Percentiles rank a stretch among this genome's conserved stretches.
phyloP scores from a whole-genome alignment of 1,139 yeast species.

The Pneumocystis murina region DNA sequence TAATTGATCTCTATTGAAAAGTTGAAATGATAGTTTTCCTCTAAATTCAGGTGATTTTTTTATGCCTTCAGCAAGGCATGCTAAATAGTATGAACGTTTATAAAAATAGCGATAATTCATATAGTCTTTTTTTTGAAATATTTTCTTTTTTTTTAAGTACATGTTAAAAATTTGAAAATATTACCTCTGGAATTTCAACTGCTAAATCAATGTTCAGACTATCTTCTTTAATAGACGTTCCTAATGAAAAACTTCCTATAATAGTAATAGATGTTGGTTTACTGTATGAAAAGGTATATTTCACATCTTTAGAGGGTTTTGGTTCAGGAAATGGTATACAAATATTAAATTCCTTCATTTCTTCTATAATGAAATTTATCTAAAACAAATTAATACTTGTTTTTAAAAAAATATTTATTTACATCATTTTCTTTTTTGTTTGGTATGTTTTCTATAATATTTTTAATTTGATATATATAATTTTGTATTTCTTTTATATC shows the following conservation, averaged over 20 bases:
- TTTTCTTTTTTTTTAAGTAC: slow-evolving; percentile 16
- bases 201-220: slow-evolving; percentile 63
- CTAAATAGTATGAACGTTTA: slow-evolving; percentile 76
- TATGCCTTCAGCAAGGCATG: slow-evolving; percentile 48
- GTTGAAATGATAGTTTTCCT: not conserved
- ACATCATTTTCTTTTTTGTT: slow-evolving; percentile 31
- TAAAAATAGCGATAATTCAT: slow-evolving; percentile 79
- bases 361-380: slow-evolving; percentile 36
- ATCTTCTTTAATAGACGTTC: slow-evolving; percentile 52
- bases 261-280: slow-evolving; percentile 67
- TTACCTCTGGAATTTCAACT: slow-evolving; percentile 58
- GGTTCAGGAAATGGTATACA: slow-evolving; percentile 83
- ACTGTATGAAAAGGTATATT: slow-evolving; percentile 53
- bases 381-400: slow-evolving; percentile 23
- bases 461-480: slow-evolving; percentile 62
- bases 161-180: not conserved
- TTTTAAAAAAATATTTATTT: not conserved
- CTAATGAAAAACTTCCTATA: slow-evolving; percentile 80
- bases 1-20: slow-evolving; percentile 4
- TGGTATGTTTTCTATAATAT: slow-evolving; percentile 49
- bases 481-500: slow-evolving; percentile 57
- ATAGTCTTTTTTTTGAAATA: slow-evolving; percentile 78
- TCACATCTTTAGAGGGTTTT: slow-evolving; percentile 48
- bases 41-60: slow-evolving; percentile 28
- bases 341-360: slow-evolving; percentile 36